Evolutionary conservation across 116 monocot species (phyloP), one percentile per base, ranked within the genome.

Genomic region (Papilionanthe hybrid): DNA sequence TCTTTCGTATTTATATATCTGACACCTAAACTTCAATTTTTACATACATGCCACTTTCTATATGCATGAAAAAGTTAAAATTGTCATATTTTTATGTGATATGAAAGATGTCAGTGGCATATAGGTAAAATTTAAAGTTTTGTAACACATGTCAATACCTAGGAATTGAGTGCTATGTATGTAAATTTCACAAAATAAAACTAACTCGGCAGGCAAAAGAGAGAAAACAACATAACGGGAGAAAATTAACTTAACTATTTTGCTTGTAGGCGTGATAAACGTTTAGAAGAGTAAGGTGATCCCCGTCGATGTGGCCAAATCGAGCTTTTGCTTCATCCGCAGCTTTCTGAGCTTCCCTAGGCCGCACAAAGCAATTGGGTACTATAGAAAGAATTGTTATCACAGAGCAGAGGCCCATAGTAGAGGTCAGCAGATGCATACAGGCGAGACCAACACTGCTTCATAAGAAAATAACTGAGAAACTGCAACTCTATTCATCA

Each of bases 321-420:
- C 92, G 90, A 83, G 94, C 90, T 81, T 96, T 96, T 17, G 96
- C 96, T 80, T 96, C 94, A 79, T 96, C 96, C 85, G 96, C 96
- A 82, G 94, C 92, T 90, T 94, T 94, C 86, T 96, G 96, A 79
- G 94, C 96, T 28, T 96, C 96, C 92, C 87, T 92, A 83, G 96
- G 96, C 89, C 96, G 92, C 85, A 94, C 88, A 85, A 96, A 96
- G 96, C 96, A 96, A 90, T 94, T 94, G 87, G 96, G 94, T 88
- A 92, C 96, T 96, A 94, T 68, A 90, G 84, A 94, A 92, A 93
- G 83, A 93, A 89, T 89, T 84, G 82, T 90, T 88, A 90, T 96
- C 90, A 96, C 96, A 93, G 90, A 92, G 55, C 32, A 32, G 89
- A 92, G 88, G 91, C 89, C 88, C 92, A 92, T 78, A 86, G 87